Conservation (phyloP, 2,329 filamentous ascomycete genomes). For the Penicillium expansum region DNA sequence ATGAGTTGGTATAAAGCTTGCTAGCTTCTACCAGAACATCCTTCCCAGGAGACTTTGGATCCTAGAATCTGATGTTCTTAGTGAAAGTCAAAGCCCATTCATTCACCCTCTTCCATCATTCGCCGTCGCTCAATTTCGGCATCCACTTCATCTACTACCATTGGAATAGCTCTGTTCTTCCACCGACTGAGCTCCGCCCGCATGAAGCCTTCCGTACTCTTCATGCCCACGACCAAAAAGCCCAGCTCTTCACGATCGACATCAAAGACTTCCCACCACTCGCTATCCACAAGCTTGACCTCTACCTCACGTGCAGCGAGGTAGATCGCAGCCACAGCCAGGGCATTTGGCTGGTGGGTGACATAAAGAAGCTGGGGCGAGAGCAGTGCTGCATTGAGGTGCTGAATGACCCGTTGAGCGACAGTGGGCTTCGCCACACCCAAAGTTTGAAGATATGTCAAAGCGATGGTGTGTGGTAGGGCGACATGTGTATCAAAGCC, state of each 20-base stretch:
- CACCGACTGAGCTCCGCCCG: constrained; percentile 58
- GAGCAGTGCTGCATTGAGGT: constrained; percentile 82
- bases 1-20: not conserved
- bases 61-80: not conserved
- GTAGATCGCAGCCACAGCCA: constrained; percentile 88
- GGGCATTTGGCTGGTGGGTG: constrained; percentile 81
- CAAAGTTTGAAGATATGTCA: constrained; percentile 90
- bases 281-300: constrained; percentile 73
- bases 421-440: constrained; percentile 63
- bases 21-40: not conserved
- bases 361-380: constrained; percentile 87
- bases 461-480: constrained; percentile 78
- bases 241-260: constrained; percentile 91
- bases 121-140: constrained; percentile 57
- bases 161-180: constrained; percentile 53
- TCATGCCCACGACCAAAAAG: constrained; percentile 82
- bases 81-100: constrained; percentile 17
- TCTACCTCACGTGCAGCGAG: constrained; percentile 75
- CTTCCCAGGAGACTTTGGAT: not conserved
- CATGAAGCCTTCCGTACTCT: constrained; percentile 72
- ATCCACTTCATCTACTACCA: constrained; percentile 59
- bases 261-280: constrained; percentile 99
- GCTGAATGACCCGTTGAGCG: constrained; percentile 64
- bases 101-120: constrained; percentile 43
- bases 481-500: constrained; percentile 82